Conservation (phyloP, 176 grass and related monocot genomes). For the Miscanthus lutarioriparius region DNA sequence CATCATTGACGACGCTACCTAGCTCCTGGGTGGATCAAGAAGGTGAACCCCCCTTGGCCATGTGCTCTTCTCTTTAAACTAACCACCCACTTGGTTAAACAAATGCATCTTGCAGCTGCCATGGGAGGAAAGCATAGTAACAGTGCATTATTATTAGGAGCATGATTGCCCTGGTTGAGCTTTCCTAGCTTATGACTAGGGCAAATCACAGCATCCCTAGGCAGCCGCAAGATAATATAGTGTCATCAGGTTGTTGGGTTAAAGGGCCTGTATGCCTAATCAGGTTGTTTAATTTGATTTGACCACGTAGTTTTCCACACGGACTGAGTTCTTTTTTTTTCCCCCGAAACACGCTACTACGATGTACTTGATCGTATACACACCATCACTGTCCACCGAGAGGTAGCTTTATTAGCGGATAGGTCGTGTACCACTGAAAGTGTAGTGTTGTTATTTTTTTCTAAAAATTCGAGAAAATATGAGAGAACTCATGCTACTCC, state of each 20-base stretch:
- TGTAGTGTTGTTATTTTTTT: no score
- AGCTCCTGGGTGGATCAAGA: background rate
- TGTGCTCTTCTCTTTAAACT: constrained; percentile 29
- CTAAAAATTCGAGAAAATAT: no score
- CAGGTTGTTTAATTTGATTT: background rate
- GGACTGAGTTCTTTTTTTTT: no score
- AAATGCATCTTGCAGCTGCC: background rate
- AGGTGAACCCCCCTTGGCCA: constrained; percentile 14
- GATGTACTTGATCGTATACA: no score
- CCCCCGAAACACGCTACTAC: no score
- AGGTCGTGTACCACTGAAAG: no score
- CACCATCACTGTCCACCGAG: no score
- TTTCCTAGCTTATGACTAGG: no score
- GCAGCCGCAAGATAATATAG: background rate
- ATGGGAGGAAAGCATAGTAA: background rate
- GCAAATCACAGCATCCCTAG: constrained; percentile 8
- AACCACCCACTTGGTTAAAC: constrained; percentile 27
- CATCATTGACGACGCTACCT: constrained; percentile 6
- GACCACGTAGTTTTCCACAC: no score
- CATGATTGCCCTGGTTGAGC: constrained; percentile 33
- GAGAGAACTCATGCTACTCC: no score
- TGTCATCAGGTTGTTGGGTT: background rate
- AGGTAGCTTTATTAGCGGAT: no score
- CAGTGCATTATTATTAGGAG: constrained; percentile 15
- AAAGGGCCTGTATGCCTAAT: background rate